Base-by-base conservation (phyloP, 495 filamentous ascomycete species). In the Podospora pseudopauciseta region DNA sequence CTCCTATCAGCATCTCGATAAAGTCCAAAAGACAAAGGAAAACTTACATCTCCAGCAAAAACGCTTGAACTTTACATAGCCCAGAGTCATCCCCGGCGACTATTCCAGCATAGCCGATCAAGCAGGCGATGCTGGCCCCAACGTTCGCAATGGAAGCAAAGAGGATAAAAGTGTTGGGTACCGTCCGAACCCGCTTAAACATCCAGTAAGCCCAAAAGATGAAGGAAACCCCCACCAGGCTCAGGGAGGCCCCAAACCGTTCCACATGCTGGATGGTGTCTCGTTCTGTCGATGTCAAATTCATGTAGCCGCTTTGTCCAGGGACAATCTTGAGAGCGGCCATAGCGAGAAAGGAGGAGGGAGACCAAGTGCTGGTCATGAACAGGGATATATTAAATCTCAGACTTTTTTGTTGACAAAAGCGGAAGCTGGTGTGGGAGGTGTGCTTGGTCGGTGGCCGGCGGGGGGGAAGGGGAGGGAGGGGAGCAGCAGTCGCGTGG, bases 61-160 rank as follows among this genome's bases (percentile, higher is more conserved):
- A 92, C 4, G 85, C 92, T 71, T 97, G 93, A 26, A 88, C 84
- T 70, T 89, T 87, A 76, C 93, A 96, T 2, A 94, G 73, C 13
- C 80, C 72, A 28, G 84, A 86, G 2, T 78, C 72, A 15, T 78
- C 71, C 0, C 88, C 87, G n/a, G 80, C 78, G 2, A 84, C 73
- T 23, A 87, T 80, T 49, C 82, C 85, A 3, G 82, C 80, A 23
- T 82, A 82, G 19, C 86, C 84, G 67, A 94, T 92, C 6, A 95
- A 77, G 15, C 91, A 91, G 3, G 91, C 92, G 30, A 91, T 82
- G 79, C 90, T 94, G 63, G 90, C 87, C 67, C 90, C 82, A 13
- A 95, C 78, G 72, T 97, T 97, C 26, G 91, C 92, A 74, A 92
- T 91, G 1, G 90, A 90, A 3, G 93, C 92, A 74, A 89, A 93